Evolutionary conservation across 2,329 filamentous ascomycete species (phyloP), one percentile per base, ranked within the genome.

Genomic region (Trichoderma sp.): DNA sequence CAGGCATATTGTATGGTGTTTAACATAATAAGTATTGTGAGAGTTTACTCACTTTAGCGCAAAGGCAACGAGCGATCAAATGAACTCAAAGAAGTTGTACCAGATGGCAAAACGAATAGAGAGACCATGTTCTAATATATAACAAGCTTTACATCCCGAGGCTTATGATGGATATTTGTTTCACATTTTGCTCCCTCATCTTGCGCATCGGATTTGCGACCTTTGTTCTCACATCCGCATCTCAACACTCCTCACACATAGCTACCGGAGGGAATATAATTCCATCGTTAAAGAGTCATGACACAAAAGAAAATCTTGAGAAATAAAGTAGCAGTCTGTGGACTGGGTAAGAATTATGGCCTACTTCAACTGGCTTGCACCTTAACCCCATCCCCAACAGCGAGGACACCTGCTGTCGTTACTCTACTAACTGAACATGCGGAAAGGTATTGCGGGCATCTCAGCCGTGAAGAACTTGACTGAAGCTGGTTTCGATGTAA

Each of bases 401-500:
- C 11, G 18, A 21, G 32, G 28, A n/a, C 8, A n/a, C 5, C 8
- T 21, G 24, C 7, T 3, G 9, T 32, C 28, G 2, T 4, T 32
- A n/a, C 28, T 12, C 18, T 60, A 34, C 18, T 60, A 21, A 60
- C 28, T 9, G 12, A 21, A 12, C 9, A 60, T 21, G 18, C 24
- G 3, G 9, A 67, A 57, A 67, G 64, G 64, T 2, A 67, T 67
- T 21, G 64, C 64, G 14, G 64, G 64, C 7, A 39, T 67, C 77
- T 92, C 91, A 24, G 83, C 78, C 77, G 92, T 92, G 72, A 90
- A 85, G 11, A 90, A 77, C 28, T 36, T 67, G 64, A 67, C 64
- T 3, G 64, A 67, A 30, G 47, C 26, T 18, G 82, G 83, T 3
- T 85, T 84, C 67, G 74, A 84, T 12, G 83, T 80, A 3, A 79